Evolutionary conservation across 164 flowering plant genomes (phyloP).

Genomic region (Vitis riparia): DNA sequence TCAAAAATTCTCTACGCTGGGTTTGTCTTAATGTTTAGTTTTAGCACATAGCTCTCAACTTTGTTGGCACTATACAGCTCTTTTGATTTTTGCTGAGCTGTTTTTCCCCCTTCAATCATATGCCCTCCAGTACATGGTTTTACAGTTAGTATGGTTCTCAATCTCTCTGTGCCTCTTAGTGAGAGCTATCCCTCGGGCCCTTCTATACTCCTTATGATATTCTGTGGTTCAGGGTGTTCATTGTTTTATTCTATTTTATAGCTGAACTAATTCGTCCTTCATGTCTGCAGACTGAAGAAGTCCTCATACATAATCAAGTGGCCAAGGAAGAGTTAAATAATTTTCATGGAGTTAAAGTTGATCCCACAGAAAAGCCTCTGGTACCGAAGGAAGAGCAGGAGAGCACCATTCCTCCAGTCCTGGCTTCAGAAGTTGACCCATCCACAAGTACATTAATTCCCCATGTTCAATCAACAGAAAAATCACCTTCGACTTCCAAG

Average conservation of each 20-base stretch:
- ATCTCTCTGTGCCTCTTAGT: no score
- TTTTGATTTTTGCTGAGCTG: no score
- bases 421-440: background rate
- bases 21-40: no score
- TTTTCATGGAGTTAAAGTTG: constrained; percentile 6
- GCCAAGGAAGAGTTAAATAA: constrained; percentile 23
- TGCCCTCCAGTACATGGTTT: no score
- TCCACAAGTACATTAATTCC: background rate
- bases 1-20: no score
- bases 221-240: background rate
- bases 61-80: no score
- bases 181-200: no score
- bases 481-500: constrained; percentile 22
- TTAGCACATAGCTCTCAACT: no score
- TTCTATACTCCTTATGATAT: no score
- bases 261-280: constrained; percentile 2
- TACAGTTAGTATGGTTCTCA: no score
- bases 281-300: constrained; percentile 15
- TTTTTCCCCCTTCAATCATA: no score
- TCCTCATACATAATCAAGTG: constrained; percentile 15
- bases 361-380: constrained; percentile 6
- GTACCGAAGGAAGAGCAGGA: constrained; percentile 2
- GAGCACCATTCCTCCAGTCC: background rate
- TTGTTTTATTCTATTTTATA: background rate
- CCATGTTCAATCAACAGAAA: constrained; percentile 8